Evolutionary conservation across 148 eudicot genomes (phyloP).

Genomic region (Persicaria tinctoria): DNA sequence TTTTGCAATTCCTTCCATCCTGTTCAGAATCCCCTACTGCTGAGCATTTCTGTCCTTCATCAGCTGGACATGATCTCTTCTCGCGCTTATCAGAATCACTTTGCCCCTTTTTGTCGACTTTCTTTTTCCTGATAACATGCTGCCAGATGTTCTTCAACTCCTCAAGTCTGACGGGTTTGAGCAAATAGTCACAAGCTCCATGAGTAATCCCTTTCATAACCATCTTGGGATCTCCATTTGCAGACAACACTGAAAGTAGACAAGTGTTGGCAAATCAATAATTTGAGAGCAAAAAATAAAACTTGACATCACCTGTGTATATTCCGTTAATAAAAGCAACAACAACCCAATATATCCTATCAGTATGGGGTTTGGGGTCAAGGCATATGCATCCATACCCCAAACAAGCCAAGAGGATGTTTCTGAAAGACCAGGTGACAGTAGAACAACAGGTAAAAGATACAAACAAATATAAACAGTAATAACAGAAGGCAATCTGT

Average conservation of each 20-base stretch:
- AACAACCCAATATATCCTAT: neutral
- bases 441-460: too few species aligned
- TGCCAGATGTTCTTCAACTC: slow-evolving; percentile 81
- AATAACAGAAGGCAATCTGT: too few species aligned
- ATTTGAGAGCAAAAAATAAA: neutral
- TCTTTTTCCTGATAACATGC: slow-evolving; percentile 51
- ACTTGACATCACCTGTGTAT: neutral
- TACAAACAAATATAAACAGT: too few species aligned
- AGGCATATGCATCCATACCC: too few species aligned
- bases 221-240: slow-evolving; percentile 53
- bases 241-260: slow-evolving; percentile 59
- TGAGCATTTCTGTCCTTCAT: slow-evolving; percentile 26
- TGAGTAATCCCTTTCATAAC: slow-evolving; percentile 83
- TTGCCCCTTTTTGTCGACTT: slow-evolving; percentile 28
- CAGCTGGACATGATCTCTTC: slow-evolving; percentile 22
- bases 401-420: too few species aligned
- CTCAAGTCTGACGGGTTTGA: slow-evolving; percentile 84
- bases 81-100: slow-evolving; percentile 26
- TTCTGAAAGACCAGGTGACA: too few species aligned
- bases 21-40: slow-evolving; percentile 32
- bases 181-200: slow-evolving; percentile 87
- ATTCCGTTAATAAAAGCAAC: neutral
- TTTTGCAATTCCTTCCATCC: slow-evolving; percentile 31
- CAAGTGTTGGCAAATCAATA: neutral
- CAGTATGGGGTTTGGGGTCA: too few species aligned